Base-by-base conservation (phyloP, 2,329 filamentous ascomycete species). In the Phyllosticta ampelicida region DNA sequence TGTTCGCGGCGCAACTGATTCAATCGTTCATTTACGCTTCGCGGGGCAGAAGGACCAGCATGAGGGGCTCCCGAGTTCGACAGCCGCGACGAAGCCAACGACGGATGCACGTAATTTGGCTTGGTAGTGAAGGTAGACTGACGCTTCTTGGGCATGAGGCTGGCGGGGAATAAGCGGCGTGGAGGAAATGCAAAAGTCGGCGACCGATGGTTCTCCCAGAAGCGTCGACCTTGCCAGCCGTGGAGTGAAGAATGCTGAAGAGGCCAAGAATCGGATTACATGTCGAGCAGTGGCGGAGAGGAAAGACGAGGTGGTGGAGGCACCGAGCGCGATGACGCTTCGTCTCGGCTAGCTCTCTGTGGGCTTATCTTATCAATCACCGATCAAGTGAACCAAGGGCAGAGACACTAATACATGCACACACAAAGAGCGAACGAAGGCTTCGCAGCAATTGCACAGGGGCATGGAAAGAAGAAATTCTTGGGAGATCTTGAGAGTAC, bases 141-240 rank as follows among this genome's bases (percentile, higher is more conserved):
- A 61, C 74, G 72, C 66, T 77, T 77, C 69, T 77, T 78, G 63
- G 76, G 76, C 76, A 78, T 78, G 62, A 30, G 57, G 36, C 36
- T 44, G 36, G 16, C 2, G 16, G n/a, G 13, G 23, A 52, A 58
- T 44, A 52, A 18, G 51, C 21, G 19, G 52, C 49, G 21, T 8
- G 19, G 51, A 50, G 30, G 55, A 19, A 36, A 21, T 23, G 28
- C 50, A 13, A 13, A 29, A 18, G 51, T 13, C 48, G 21, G n/a
- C 49, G 20, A 48, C 20, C 11, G 48, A 20, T 29, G 44, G 8
- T 16, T 44, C 16, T 26, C 50, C 26, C 10, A 10, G 21, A 26
- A 20, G 28, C 29, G 4, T 18, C 36, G 36, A 44, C 36, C 36
- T 44, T 44, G 36, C 11, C 36, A n/a, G 13, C 36, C 36, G 36